phyloP scores from a whole-genome alignment of 2,329 filamentous ascomycete genomes.

The Ascochyta fabae region DNA sequence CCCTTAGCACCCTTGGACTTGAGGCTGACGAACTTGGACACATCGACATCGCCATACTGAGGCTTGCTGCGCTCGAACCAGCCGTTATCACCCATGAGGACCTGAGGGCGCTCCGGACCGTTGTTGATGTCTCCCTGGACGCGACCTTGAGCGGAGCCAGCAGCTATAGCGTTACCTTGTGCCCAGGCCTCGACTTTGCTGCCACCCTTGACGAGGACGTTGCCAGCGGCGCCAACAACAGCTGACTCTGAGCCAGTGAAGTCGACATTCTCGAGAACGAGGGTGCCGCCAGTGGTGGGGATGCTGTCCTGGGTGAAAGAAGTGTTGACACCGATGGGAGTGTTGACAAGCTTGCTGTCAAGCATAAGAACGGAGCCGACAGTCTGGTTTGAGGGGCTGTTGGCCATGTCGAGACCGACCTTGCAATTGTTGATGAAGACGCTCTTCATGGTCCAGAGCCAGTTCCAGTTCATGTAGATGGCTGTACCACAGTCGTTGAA shows the following conservation, averaged over 20 bases:
- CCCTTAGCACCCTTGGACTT: constrained; percentile 84
- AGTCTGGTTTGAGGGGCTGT: constrained; percentile 67
- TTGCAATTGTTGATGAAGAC: constrained; percentile 56
- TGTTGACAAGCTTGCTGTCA: constrained; percentile 80
- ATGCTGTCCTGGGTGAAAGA: constrained; percentile 74
- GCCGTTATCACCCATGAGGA: constrained; percentile 70
- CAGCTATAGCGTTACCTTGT: constrained; percentile 77
- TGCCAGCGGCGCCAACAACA: constrained; percentile 65
- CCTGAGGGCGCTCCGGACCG: constrained; percentile 67
- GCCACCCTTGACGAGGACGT: constrained; percentile 72
- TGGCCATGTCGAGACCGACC: constrained; percentile 59
- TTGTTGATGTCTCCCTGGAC: constrained; percentile 62
- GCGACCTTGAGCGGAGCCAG: constrained; percentile 49
- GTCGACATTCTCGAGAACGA: constrained; percentile 90
- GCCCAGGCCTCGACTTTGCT: constrained; percentile 73
- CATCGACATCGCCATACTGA: constrained; percentile 75
- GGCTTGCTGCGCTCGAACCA: constrained; percentile 88
- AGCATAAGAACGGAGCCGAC: constrained; percentile 86
- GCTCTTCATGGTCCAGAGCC: constrained; percentile 58
- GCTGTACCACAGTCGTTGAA: constrained; percentile 59
- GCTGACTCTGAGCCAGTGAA: constrained; percentile 73
- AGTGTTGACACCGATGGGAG: constrained; percentile 77
- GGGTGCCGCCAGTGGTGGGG: constrained; percentile 75
- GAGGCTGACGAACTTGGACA: constrained; percentile 79
- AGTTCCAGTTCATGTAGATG: constrained; percentile 63